A percentile compares a stretch with the other conserved stretches of the same genome.
phyloP scores from a whole-genome alignment of 1,284 basidiomycete genomes.

The Amylostereum chailletii region DNA sequence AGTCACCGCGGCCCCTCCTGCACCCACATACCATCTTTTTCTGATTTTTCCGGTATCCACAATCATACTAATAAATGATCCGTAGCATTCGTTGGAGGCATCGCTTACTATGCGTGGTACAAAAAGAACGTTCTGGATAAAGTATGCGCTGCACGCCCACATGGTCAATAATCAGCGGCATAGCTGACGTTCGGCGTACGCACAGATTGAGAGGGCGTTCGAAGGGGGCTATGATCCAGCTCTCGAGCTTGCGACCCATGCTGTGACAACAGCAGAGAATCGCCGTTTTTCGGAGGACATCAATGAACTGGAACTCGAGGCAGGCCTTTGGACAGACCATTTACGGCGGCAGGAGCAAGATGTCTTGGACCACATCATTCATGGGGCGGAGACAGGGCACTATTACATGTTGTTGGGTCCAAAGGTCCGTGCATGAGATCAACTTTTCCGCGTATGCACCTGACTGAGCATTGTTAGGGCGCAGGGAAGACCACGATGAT shows the following conservation, averaged over 20 bases:
- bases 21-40: not conserved
- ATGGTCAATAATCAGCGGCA: conserved; percentile 1
- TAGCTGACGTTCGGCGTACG: not conserved
- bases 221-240: conserved; percentile 67
- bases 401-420: conserved; percentile 73
- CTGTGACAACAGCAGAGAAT: conserved; percentile 20
- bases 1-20: not conserved
- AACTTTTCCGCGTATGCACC: conserved; percentile 16
- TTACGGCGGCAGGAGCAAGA: conserved; percentile 67
- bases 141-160: conserved; percentile 27
- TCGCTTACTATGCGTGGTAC: conserved; percentile 71
- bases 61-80: not conserved
- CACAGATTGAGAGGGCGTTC: conserved; percentile 58
- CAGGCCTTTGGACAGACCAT: conserved; percentile 46
- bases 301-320: conserved; percentile 31
- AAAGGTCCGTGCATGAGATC: conserved; percentile 37
- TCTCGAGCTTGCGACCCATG: conserved; percentile 55
- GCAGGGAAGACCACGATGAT: conserved; percentile 75
- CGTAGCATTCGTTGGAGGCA: conserved; percentile 62
- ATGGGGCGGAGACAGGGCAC: conserved; percentile 61
- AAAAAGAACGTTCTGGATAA: conserved; percentile 74
- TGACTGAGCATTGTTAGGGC: conserved; percentile 25
- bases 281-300: conserved; percentile 11
- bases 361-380: conserved; percentile 68
- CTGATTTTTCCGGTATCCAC: not conserved